Evolutionary conservation across 805 yeast genomes (phyloP), one percentile per base, ranked within the genome.

Genomic region (Lachancea meyersii): DNA sequence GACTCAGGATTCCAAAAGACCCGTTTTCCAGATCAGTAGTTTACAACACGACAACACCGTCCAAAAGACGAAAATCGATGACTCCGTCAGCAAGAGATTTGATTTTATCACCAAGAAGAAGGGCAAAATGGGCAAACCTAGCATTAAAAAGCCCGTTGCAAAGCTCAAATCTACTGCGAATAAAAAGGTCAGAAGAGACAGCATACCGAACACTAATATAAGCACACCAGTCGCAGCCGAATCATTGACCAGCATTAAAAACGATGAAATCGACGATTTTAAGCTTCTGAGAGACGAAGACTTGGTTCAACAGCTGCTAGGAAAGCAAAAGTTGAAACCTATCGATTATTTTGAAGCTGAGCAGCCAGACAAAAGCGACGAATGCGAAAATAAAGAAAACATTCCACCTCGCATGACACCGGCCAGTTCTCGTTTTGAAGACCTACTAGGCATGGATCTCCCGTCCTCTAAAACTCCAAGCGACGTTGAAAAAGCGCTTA

Each of bases 41-140:
- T 35, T 55, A 27, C 61, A 56, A 42, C 48, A 51, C 19, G 61
- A 57, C 40, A 58, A 55, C 22, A 43, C 58, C 2, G 48, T 51
- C 11, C 57, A 51, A 27, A 56, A 50, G 33, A 43, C 48, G 4
- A 53, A 49, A 32, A 48, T 54, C 2, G 63, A 60, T 43, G 61
- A 60, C 35, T 55, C 60, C 1, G 54, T 61, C 2, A 57, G 63
- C 43, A 60, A 59, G 51, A 48, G 65, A 36, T 61, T 61, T 43
- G 64, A 61, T 41, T 61, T 60, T 36, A 59, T 61, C 54, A 48
- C 53, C 31, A 58, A 58, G 38, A 60, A 57, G 41, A 45, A 45
- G 38, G 38, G 35, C 37, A 39, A 35, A 14, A 26, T 40, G 36
- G 40, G 32, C 31, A 44, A 44, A 31, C 40, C 46, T 5, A 39